These are phyloP conservation scores for Emericellopsis cladophorae DNA, from an alignment of 2,329 filamentous ascomycete species.

Conservation along the genomic window DNA sequence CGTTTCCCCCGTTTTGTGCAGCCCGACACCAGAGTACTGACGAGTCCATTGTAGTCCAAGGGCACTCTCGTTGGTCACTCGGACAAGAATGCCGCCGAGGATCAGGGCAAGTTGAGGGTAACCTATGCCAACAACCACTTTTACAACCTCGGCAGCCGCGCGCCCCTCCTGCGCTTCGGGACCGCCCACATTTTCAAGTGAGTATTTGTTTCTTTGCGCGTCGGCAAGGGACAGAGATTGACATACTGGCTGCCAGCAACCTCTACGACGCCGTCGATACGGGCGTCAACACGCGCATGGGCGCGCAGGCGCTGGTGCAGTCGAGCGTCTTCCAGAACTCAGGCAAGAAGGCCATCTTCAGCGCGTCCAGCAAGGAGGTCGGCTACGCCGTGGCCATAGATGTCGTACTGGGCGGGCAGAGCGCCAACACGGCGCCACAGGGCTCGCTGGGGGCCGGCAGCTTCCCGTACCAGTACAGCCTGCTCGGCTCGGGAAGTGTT, in stretches of 20 bases:
- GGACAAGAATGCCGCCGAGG: slow-evolving; percentile 43
- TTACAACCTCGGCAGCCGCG: slow-evolving; percentile 45
- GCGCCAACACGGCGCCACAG: slow-evolving; percentile 15
- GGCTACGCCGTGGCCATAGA: slow-evolving; percentile 23
- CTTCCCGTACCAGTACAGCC: slow-evolving; percentile 3
- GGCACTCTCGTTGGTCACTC: slow-evolving; percentile 46
- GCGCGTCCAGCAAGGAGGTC: slow-evolving; percentile 20
- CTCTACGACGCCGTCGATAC: slow-evolving; percentile 25
- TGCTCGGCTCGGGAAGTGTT: slow-evolving; percentile 1
- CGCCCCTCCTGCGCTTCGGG: slow-evolving; percentile 46
- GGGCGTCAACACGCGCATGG: slow-evolving; percentile 39
- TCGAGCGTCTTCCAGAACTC: slow-evolving; percentile 32
- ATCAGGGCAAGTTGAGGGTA: slow-evolving; percentile 41
- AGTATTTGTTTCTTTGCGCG: background rate
- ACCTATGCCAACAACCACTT: slow-evolving; percentile 50
- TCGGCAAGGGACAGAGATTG: too few species aligned
- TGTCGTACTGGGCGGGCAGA: slow-evolving; percentile 30
- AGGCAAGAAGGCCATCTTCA: slow-evolving; percentile 15
- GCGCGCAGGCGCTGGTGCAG: slow-evolving; percentile 40
- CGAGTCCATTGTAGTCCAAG: slow-evolving; percentile 21
- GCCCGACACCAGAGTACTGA: too few species aligned
- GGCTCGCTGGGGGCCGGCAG: slow-evolving; percentile 3
- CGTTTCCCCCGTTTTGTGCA: background rate
- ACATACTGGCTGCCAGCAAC: slow-evolving; percentile 14
- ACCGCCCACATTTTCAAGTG: slow-evolving; percentile 33